Evolutionary conservation across 2,329 filamentous ascomycete species (phyloP).

Genomic region (Alternaria incomplexa): DNA sequence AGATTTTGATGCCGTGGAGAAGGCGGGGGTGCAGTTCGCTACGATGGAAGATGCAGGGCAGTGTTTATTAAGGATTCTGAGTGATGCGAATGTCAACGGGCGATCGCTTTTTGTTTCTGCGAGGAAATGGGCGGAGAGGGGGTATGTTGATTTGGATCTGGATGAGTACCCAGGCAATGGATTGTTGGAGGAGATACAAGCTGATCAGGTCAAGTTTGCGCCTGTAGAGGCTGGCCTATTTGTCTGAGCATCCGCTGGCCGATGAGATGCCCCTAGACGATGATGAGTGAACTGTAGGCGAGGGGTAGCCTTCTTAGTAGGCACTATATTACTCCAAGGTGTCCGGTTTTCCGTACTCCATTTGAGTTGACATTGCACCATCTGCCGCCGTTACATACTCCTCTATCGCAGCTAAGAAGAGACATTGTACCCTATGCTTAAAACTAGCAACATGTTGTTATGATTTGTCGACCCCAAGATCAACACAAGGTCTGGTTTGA

Average conservation of each 20-base stretch:
- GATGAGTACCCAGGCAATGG: conserved; percentile 6
- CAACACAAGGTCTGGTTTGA: neutral
- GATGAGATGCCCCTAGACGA: neutral
- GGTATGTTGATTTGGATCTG: conserved; percentile 13
- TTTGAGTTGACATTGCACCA: neutral
- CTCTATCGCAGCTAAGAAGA: neutral
- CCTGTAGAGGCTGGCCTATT: neutral
- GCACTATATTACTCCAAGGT: fast-evolving
- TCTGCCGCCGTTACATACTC: neutral
- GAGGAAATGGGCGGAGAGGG: conserved; percentile 10
- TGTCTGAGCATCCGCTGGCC: neutral
- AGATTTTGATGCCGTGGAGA: conserved; percentile 4
- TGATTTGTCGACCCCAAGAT: fast-evolving
- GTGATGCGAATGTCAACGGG: conserved; percentile 7
- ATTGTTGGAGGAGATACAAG: conserved; percentile 12
- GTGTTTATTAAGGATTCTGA: conserved; percentile 4
- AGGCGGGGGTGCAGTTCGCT: conserved; percentile 8
- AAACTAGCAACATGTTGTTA: fast-evolving
- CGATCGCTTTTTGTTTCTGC: conserved; percentile 7
- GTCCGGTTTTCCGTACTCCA: neutral
- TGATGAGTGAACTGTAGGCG: fast-evolving
- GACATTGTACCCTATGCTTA: neutral
- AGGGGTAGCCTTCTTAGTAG: neutral
- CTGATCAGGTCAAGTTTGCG: conserved; percentile 8
- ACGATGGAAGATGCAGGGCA: conserved; percentile 7